Evolutionary conservation across 2,329 filamentous ascomycete genomes (phyloP), one percentile per base, ranked within the genome.

Genomic region (Elsinoe batatas): DNA sequence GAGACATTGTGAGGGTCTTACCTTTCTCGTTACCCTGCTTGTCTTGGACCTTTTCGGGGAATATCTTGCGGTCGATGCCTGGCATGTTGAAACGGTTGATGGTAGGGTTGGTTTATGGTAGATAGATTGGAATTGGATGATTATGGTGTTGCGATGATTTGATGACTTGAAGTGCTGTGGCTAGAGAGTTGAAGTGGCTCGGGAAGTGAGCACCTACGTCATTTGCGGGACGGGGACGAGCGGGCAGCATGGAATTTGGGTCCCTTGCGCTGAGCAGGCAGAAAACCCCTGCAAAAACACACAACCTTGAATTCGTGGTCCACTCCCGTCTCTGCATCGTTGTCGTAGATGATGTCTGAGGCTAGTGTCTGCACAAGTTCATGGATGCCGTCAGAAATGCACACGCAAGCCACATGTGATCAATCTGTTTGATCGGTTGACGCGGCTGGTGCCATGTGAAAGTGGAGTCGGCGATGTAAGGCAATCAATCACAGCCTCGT

Each of bases 51-150:
- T 55, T 61, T 36, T 63, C 43, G 10, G 60, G 61, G 32, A 60
- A 61, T 32, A 65, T 59, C 2, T 63, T 60, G 10, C 63, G 63
- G 42, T 64, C 60, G 18, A 63, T 59, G 50, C 63, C 60, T 20
- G 62, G 62, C 58, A 63, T 60, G 38, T 61, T 61, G 47, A 38
- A 37, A 17, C 12, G 30, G n/a, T 35, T 46, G 18, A 15, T 38
- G 17, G 17, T 13, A 10, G 30, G 33, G 18, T 36, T 11, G 8
- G 36, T 38, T 51, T 11, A 3, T 11, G 10, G 30, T 12, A 5
- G 18, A 11, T 26, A 3, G 13, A 44, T 30, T 30, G 26, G 7
- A 30, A 30, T 30, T 5, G 26, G 26, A 30, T 30, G 26, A 30
- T 2, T 5, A 30, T 5, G 40, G 18, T n/a, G 17, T 26, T 26